These are phyloP conservation scores for Exophiala xenobiotica DNA, from an alignment of 2,329 filamentous ascomycete species.

Conservation along the genomic window DNA sequence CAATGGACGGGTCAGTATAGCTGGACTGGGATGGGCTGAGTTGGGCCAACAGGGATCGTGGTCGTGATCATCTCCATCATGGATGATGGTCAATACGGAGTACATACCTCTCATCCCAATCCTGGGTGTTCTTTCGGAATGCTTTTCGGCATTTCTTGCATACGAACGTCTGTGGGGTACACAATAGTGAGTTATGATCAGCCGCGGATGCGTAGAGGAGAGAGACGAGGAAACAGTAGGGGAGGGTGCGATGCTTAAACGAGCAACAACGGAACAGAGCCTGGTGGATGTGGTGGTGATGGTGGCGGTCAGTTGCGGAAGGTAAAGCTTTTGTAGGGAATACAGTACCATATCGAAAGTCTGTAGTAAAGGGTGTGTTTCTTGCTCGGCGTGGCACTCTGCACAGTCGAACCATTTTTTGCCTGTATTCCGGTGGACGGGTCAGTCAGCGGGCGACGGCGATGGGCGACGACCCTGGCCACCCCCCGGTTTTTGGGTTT, in stretches of 20 bases:
- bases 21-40: too few relatives aligned
- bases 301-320: too few relatives aligned
- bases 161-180: constrained; percentile 61
- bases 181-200: background rate
- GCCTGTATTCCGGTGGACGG: constrained; percentile 51
- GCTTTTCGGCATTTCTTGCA: constrained; percentile 99
- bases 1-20: background rate
- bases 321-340: too few relatives aligned
- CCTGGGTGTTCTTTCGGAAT: constrained; percentile 88
- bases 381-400: constrained; percentile 83
- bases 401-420: constrained; percentile 99
- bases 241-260: too few relatives aligned
- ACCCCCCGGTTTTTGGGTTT: too few relatives aligned
- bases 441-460: background rate
- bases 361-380: constrained; percentile 74
- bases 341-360: constrained; percentile 70
- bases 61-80: too few relatives aligned
- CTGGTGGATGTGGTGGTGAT: too few relatives aligned
- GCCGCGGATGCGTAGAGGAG: too few relatives aligned
- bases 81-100: too few relatives aligned
- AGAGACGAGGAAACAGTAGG: too few relatives aligned
- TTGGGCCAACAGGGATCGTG: too few relatives aligned
- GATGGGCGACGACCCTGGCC: background rate
- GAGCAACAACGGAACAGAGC: too few relatives aligned
- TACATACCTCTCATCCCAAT: constrained; percentile 77